Conservation (phyloP, 306 rosid genomes). For the Amphicarpaea edgeworthii region DNA sequence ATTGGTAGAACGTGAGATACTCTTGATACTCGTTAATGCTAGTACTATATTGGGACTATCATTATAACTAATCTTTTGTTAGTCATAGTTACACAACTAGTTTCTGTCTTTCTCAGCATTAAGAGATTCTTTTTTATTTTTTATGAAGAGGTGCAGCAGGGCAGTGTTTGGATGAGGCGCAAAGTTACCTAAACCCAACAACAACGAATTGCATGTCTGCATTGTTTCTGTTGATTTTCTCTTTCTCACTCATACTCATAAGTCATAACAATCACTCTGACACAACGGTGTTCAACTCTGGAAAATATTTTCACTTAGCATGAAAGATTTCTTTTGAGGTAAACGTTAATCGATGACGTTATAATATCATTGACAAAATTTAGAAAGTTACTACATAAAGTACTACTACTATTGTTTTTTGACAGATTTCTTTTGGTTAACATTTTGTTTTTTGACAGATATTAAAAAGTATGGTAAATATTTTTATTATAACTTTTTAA, state of each 20-base stretch:
- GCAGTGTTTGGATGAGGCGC: conserved; percentile 33
- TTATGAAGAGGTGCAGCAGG: conserved; percentile 29
- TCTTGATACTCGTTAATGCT: too few species aligned
- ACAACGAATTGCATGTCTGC: conserved; percentile 32
- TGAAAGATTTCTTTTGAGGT: background rate
- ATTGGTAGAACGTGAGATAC: too few species aligned
- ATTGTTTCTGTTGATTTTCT: background rate
- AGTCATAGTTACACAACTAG: background rate
- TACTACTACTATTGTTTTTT: too few species aligned
- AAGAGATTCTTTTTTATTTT: background rate
- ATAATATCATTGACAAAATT: background rate
- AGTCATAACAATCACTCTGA: background rate
- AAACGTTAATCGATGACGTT: background rate
- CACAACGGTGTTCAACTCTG: background rate
- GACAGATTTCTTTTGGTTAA: too few species aligned
- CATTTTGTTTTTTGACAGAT: too few species aligned
- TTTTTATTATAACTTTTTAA: background rate
- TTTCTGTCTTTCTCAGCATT: background rate
- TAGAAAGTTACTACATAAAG: too few species aligned
- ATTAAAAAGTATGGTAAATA: too few species aligned
- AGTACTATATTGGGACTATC: too few species aligned
- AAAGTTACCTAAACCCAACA: conserved; percentile 28
- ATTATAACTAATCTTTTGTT: background rate
- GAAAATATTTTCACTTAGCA: background rate
- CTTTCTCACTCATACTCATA: conserved; percentile 1